Percentiles rank a stretch among this genome's conserved stretches.
Evolutionary conservation across 768 basidiomycete genomes (phyloP).

Genomic region (Russula ochroleuca): DNA sequence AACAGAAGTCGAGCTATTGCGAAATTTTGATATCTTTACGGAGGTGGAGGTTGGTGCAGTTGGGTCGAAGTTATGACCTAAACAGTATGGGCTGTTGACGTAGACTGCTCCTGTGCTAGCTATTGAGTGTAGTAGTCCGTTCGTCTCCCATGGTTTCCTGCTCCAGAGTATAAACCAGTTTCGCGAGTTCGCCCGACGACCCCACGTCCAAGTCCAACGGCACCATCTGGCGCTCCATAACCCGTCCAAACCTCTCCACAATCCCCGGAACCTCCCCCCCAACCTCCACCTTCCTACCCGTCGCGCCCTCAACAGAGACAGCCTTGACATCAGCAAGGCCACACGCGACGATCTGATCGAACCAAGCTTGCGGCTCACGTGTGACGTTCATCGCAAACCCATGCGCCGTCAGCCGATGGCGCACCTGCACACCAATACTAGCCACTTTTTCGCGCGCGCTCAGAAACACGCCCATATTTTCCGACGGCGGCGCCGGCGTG

Average conservation of each 20-base stretch:
- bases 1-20: conserved; percentile 47
- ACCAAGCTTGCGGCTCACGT: conserved; percentile 76
- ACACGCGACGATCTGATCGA: conserved; percentile 84
- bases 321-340: conserved; percentile 82
- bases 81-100: no score
- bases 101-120: conserved; percentile 1
- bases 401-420: conserved; percentile 90
- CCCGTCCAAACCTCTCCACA: conserved; percentile 31
- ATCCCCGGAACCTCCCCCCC: conserved; percentile 51
- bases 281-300: conserved; percentile 40
- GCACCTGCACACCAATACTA: conserved; percentile 95
- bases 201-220: conserved; percentile 32
- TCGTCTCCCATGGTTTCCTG: conserved; percentile 25
- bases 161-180: conserved; percentile 30
- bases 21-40: conserved; percentile 65
- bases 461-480: conserved; percentile 89
- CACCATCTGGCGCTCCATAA: conserved; percentile 34
- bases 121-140: conserved; percentile 23
- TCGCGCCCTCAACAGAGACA: conserved; percentile 54
- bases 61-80: conserved; percentile 13
- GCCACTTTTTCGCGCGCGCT: conserved; percentile 78
- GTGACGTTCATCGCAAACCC: conserved; percentile 94
- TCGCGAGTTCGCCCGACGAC: conserved; percentile 26
- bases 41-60: conserved; percentile 35
- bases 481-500: conserved; percentile 50